These are phyloP conservation scores for Morella rubra DNA, from an alignment of 306 rosid genomes.

Conservation along the genomic window DNA sequence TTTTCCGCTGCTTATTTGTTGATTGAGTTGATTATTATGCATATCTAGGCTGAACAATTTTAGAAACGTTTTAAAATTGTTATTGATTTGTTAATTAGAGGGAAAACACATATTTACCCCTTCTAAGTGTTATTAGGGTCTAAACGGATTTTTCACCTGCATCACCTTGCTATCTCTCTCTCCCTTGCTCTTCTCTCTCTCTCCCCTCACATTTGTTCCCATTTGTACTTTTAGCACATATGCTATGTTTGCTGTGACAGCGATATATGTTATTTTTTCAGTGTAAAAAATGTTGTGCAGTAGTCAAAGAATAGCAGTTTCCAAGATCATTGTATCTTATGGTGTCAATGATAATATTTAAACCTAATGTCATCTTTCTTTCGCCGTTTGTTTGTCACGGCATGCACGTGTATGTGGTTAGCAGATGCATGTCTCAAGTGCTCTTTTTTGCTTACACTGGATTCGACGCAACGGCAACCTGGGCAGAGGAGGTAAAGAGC, in stretches of 20 bases:
- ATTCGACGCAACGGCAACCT: slow-evolving; percentile 63
- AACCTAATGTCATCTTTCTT: background rate
- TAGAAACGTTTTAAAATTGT: no score
- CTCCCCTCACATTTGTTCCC: no score
- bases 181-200: background rate
- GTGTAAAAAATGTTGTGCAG: slow-evolving; percentile 25
- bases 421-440: slow-evolving; percentile 48
- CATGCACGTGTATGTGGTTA: slow-evolving; percentile 71
- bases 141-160: no score
- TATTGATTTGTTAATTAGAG: no score
- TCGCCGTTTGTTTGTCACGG: background rate
- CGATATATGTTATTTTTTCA: background rate
- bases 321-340: slow-evolving; percentile 19
- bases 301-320: slow-evolving; percentile 1
- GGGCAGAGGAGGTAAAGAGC: slow-evolving; percentile 79
- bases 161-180: background rate
- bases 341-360: background rate
- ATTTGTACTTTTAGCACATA: no score
- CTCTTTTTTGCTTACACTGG: slow-evolving; percentile 73
- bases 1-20: no score
- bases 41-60: no score
- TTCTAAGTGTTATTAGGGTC: no score
- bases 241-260: no score
- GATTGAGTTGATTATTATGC: no score
- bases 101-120: no score